Base-by-base conservation (phyloP, 1,284 basidiomycete genomes). In the Marasmius sp. region DNA sequence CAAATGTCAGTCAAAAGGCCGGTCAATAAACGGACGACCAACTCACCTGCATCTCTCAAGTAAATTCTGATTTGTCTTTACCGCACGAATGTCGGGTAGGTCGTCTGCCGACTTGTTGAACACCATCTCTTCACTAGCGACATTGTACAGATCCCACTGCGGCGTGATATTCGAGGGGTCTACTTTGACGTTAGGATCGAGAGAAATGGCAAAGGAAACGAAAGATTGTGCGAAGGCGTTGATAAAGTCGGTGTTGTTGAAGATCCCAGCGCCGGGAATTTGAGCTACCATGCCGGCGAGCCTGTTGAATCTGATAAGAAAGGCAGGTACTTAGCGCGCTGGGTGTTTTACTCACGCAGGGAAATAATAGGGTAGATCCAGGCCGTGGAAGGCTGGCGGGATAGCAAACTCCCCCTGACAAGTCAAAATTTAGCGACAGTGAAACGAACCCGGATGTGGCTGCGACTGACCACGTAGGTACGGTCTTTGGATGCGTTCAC, bases 141-240 rank as follows among this genome's bases (percentile, higher is more conserved):
- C 51, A 6, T 51, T 41, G 59, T 64, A 68, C 2, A 27, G 37
- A 14, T 45, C 48, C 68, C 69, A 69, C n/a, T 8, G 11, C 0
- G 72, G 71, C 14, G 70, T 70, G 52, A 71, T 65, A 11, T 61
- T 62, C 4, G 61, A 66, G 1, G 60, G 37, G 12, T 64, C 53
- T 33, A 67, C 38, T 33, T 71, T 66, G 22, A 45, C 49, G 53
- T 74, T 73, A 1, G 70, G 72, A 62, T 71, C 49, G 39, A 62
- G 49, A 12, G 57, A 65, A 16, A 67, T 58, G 6, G 63, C 68
- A 49, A 72, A 61, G 22, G 57, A 58, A 16, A 70, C n/a, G 65
- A 73, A 72, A 1, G 65, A 61, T 33, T 65, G 59, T 16, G 61
- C 53, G 60, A 73, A 74, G 6, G 71, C 68, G 1, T 58, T 64